These are phyloP conservation scores for Saprolegnia parasitica DNA, from an alignment of 352 stramenopile genomes.

Conservation along the genomic window DNA sequence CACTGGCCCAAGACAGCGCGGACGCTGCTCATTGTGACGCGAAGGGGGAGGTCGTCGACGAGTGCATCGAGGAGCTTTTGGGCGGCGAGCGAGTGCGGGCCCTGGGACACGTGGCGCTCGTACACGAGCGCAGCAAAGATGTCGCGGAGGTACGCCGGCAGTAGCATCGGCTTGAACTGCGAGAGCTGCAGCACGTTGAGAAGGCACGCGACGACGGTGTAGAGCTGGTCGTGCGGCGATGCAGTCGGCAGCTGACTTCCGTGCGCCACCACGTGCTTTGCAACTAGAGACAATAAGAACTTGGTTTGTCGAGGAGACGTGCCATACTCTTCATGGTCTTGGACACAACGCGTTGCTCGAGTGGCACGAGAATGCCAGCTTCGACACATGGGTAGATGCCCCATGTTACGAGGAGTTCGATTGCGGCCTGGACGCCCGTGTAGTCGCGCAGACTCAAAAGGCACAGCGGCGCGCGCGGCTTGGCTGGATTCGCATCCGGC, in stretches of 20 bases:
- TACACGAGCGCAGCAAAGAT: conserved; percentile 65
- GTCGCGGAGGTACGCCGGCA: conserved; percentile 76
- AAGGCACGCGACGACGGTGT: conserved; percentile 41
- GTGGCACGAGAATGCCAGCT: conserved; percentile 45
- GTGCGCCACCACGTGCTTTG: conserved; percentile 49
- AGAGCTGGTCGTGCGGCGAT: conserved; percentile 36
- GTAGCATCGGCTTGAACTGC: conserved; percentile 68
- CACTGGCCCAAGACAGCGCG: conserved; percentile 56
- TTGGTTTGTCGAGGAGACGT: too few relatives aligned
- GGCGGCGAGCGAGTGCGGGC: conserved; percentile 27
- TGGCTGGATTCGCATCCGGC: not conserved
- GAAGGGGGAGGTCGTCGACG: conserved; percentile 50
- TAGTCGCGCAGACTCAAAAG: conserved; percentile 82
- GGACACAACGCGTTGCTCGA: conserved; percentile 65
- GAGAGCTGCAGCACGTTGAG: conserved; percentile 59
- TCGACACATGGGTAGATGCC: conserved; percentile 48
- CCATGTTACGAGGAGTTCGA: conserved; percentile 77
- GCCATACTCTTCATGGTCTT: conserved; percentile 74
- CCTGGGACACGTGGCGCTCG: conserved; percentile 31
- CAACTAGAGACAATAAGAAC: conserved; percentile 14
- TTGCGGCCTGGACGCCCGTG: conserved; percentile 68
- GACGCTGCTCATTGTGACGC: conserved; percentile 69
- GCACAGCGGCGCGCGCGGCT: conserved; percentile 43
- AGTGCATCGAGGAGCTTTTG: conserved; percentile 40
- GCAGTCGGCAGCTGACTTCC: conserved; percentile 24